These are phyloP conservation scores for Alternaria hordeiaustralica DNA, from an alignment of 2,329 filamentous ascomycete genomes.

Conservation along the genomic window DNA sequence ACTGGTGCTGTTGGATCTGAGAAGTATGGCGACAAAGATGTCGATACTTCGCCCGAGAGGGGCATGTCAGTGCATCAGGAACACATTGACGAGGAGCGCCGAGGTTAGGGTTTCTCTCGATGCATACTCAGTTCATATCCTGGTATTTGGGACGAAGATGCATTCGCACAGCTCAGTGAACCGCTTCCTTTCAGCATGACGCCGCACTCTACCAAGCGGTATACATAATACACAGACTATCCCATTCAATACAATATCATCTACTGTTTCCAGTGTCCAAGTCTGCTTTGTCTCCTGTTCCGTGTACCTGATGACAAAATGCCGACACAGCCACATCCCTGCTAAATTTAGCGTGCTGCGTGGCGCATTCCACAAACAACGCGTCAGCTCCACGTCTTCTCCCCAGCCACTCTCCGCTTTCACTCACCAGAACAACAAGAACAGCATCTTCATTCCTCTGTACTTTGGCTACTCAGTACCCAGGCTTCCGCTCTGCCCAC, in stretches of 20 bases:
- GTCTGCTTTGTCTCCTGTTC: neutral
- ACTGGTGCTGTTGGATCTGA: constrained; percentile 12
- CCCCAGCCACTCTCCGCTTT: constrained; percentile 9
- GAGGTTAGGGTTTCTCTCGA: neutral
- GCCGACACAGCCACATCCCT: constrained; percentile 20
- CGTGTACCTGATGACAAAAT: neutral
- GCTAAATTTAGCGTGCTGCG: constrained; percentile 34
- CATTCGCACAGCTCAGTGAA: neutral
- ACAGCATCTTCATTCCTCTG: neutral
- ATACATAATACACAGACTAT: neutral
- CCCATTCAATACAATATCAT: neutral
- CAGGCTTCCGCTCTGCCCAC: neutral
- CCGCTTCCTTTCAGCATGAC: neutral
- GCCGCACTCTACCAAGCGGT: neutral
- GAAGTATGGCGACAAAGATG: constrained; percentile 27
- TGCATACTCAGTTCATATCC: neutral
- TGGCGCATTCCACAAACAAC: constrained; percentile 29
- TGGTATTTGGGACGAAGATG: neutral
- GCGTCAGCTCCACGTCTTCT: constrained; percentile 22
- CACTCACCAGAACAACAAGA: neutral
- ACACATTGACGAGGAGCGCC: constrained; percentile 10
- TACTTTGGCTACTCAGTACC: neutral
- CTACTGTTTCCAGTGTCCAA: neutral
- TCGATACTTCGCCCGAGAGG: constrained; percentile 27
- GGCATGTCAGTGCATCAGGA: constrained; percentile 32